Evolutionary conservation across 176 grass and related monocot genomes (phyloP).

Genomic region (Hsuehochloa calcarea): DNA sequence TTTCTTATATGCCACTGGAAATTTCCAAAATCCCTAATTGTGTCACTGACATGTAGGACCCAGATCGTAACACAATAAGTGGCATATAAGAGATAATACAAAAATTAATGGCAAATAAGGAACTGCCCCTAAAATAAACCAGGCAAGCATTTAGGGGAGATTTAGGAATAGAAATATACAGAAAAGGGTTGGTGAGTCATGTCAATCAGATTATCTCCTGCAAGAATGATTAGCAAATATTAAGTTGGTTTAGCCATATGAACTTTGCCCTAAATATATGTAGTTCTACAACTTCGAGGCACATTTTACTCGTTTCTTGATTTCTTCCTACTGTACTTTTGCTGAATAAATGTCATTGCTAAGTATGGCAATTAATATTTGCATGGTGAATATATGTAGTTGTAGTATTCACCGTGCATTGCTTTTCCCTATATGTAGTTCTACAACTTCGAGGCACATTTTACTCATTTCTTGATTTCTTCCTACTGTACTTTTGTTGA

Average conservation of each 20-base stretch:
- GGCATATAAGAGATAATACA: too few species aligned
- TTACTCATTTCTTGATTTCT: not conserved
- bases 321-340: not conserved
- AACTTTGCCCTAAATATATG: not conserved
- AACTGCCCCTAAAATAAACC: not conserved
- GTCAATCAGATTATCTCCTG: not conserved
- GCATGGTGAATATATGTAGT: not conserved
- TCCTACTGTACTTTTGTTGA: not conserved
- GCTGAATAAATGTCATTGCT: not conserved
- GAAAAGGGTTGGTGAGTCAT: not conserved
- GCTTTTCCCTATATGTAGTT: not conserved
- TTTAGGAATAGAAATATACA: not conserved
- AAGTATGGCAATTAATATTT: not conserved
- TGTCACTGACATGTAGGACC: too few species aligned
- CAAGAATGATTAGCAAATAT: not conserved
- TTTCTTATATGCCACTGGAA: too few species aligned
- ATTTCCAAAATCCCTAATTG: too few species aligned
- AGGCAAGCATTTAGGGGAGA: not conserved
- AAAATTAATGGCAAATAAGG: too few species aligned
- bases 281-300: not conserved
- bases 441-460: not conserved
- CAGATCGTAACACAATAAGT: too few species aligned
- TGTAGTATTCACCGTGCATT: too few species aligned
- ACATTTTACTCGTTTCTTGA: not conserved
- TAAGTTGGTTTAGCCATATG: not conserved